These are phyloP conservation scores for Sclerotinia spermophila DNA, from an alignment of 2,329 filamentous ascomycete species.

Conservation along the genomic window DNA sequence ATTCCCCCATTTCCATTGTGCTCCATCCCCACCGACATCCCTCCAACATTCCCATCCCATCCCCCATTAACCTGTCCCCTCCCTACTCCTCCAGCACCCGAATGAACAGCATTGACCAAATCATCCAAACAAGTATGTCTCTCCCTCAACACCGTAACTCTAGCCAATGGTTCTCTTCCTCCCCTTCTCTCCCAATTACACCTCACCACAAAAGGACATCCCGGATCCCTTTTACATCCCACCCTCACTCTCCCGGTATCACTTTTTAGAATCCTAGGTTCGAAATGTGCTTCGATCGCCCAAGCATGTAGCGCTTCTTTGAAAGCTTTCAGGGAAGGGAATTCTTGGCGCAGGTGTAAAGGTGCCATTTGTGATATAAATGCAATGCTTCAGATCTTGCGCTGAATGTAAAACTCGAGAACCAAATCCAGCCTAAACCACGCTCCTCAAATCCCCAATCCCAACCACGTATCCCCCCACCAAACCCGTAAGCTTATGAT, in stretches of 20 bases:
- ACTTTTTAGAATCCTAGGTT: conserved; percentile 36
- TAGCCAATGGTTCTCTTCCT: conserved; percentile 32
- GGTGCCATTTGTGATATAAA: conserved; percentile 30
- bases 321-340: conserved; percentile 37
- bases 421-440: not conserved
- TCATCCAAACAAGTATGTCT: conserved; percentile 36
- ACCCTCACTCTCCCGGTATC: conserved; percentile 38
- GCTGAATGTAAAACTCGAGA: not conserved
- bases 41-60: conserved; percentile 5
- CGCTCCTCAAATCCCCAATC: not conserved
- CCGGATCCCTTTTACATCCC: conserved; percentile 36
- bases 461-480: not conserved
- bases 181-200: conserved; percentile 38
- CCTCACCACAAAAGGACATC: conserved; percentile 36
- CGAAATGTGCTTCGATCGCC: conserved; percentile 38
- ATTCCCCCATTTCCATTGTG: conserved; percentile 17
- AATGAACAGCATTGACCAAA: conserved; percentile 17
- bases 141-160: conserved; percentile 35
- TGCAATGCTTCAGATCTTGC: not conserved
- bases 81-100: conserved; percentile 6
- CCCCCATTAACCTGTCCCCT: conserved; percentile 13
- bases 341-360: conserved; percentile 36
- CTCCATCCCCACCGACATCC: not conserved
- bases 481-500: not conserved
- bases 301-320: conserved; percentile 37